Conservation (phyloP, 805 yeast species). For the Monosporozyma solicola region DNA sequence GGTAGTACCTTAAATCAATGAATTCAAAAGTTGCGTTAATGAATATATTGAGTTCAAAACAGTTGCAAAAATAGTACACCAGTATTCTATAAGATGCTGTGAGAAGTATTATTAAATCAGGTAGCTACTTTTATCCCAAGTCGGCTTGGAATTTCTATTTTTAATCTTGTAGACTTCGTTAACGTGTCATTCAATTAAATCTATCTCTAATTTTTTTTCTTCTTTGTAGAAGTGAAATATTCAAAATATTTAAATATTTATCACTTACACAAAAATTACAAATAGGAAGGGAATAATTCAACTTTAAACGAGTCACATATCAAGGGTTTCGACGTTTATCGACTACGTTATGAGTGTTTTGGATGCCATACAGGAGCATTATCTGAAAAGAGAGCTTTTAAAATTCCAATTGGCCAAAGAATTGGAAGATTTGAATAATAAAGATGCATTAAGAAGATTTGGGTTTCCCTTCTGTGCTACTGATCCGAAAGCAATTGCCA, state of each 20-base stretch:
- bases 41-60: not conserved
- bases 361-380: constrained; percentile 71
- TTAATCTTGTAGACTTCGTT: not conserved
- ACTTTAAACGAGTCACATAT: not conserved
- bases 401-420: constrained; percentile 55
- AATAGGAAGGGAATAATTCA: not conserved
- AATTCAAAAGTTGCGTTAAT: too few relatives aligned
- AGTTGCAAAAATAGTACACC: not conserved
- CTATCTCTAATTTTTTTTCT: not conserved
- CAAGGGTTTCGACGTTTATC: not conserved
- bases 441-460: constrained; percentile 53
- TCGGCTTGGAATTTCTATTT: not conserved
- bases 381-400: constrained; percentile 73
- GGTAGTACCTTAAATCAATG: not conserved
- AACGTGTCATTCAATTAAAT: not conserved
- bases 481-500: constrained; percentile 32
- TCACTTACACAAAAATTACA: not conserved
- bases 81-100: not conserved
- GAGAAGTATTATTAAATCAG: not conserved
- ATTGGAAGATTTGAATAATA: constrained; percentile 47
- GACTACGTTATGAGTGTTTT: constrained; percentile 13
- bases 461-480: constrained; percentile 65
- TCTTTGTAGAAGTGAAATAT: not conserved
- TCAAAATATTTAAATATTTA: not conserved
- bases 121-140: not conserved